Evolutionary conservation across 2,329 filamentous ascomycete species (phyloP).

Genomic region (Colletotrichum nymphaeae): DNA sequence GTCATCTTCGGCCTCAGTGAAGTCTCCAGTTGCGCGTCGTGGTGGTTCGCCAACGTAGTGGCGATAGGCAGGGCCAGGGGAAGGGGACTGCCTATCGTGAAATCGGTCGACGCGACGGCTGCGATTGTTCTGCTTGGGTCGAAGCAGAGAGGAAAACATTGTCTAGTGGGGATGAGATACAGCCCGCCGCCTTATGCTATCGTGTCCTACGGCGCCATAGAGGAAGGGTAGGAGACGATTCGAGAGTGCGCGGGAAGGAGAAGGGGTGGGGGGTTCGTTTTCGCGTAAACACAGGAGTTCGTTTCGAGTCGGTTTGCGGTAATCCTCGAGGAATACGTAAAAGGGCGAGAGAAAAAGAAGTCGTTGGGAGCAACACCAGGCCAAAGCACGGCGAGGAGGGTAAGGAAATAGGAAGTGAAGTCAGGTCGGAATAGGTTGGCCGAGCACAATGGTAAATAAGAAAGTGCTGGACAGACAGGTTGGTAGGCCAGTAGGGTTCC

Average conservation of each 20-base stretch:
- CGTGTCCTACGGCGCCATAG: conserved; percentile 33
- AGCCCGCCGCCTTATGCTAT: conserved; percentile 31
- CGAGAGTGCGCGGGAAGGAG: neutral
- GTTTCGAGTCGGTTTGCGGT: conserved; percentile 3
- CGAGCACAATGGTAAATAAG: conserved; percentile 22
- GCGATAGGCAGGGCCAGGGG: conserved; percentile 39
- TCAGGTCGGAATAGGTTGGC: neutral
- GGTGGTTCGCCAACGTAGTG: conserved; percentile 47
- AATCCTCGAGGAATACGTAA: neutral
- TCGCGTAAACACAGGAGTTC: neutral
- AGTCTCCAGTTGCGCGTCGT: conserved; percentile 71
- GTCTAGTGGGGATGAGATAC: conserved; percentile 32
- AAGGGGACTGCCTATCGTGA: conserved; percentile 27
- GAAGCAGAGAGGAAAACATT: conserved; percentile 38
- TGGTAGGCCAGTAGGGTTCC: conserved; percentile 14
- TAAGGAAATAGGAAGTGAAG: neutral
- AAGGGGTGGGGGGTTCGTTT: neutral
- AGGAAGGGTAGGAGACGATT: neutral
- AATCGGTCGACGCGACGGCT: conserved; percentile 32
- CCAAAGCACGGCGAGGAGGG: conserved; percentile 15
- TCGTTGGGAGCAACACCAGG: conserved; percentile 1
- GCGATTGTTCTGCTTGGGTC: conserved; percentile 35
- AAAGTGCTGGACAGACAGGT: neutral
- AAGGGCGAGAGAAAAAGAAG: neutral
- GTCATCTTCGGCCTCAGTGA: conserved; percentile 72